Conservation (phyloP, 345 rosid species). For the Murraya koenigii region DNA sequence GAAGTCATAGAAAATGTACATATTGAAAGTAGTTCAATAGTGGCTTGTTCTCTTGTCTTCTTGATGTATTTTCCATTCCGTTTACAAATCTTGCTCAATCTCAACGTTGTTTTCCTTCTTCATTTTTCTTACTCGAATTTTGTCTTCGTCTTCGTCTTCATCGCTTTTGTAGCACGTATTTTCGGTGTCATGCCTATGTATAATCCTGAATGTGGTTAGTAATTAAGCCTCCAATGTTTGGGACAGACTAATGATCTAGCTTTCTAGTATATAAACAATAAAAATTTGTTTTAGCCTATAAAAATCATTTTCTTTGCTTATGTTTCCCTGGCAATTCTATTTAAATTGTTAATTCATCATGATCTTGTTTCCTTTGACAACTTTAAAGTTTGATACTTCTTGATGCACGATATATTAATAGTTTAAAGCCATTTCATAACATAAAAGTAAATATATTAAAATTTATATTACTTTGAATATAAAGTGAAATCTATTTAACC, state of each 20-base stretch:
- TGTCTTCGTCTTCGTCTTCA: no score
- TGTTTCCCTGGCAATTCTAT: background rate
- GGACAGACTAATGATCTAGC: no score
- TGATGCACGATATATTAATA: background rate
- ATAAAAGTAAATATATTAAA: no score
- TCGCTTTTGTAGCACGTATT: no score
- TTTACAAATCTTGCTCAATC: background rate
- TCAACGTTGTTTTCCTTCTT: background rate
- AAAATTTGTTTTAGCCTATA: background rate
- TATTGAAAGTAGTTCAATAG: background rate
- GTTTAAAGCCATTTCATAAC: background rate
- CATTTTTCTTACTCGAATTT: background rate
- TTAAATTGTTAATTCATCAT: background rate
- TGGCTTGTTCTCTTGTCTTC: background rate
- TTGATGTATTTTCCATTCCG: background rate
- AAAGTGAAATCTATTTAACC: no score
- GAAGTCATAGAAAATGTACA: background rate
- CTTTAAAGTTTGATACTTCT: background rate
- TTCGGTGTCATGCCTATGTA: no score
- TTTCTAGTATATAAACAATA: background rate
- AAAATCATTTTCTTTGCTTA: background rate
- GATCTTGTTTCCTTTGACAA: background rate
- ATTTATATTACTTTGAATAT: no score
- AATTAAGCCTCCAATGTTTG: no score
- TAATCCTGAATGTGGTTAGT: no score